Evolutionary conservation across 805 yeast genomes (phyloP), one percentile per base, ranked within the genome.

Genomic region (Wickerhamiella australiensis): DNA sequence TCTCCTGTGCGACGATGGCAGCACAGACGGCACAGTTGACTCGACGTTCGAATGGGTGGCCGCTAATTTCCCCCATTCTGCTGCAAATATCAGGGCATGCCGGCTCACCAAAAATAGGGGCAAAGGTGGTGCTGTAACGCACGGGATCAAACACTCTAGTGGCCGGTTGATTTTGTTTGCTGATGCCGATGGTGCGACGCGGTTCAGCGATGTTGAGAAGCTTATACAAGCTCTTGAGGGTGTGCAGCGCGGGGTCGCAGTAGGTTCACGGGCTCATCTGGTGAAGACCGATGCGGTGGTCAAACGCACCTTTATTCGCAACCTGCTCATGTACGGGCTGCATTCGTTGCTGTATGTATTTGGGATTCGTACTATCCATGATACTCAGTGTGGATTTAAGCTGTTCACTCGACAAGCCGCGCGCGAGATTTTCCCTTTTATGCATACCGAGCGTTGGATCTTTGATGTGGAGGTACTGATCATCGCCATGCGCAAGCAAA

Each of bases 401-500:
- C 68, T 92, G 65, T 92, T 90, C 66, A 85, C 90, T 57, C 75
- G 79, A 53, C 68, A 72, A 7, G 82, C 96, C 0, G 75, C 80
- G 21, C 60, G 58, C 15, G 59, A 59, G 48, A 84, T 92, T 40
- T 86, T 87, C 65, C 96, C 96, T 1, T 79, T 75, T 56, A 76
- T 92, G 83, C 96, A 90, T 64, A 90, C 95, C 9, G 98, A 92
- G 65, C 80, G 97, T 47, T 92, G 98, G 98, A 92, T 92, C 33
- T 92, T 92, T 66, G 98, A 92, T 62, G 96, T 92, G 27, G 98
- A 92, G 68, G 77, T 90, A 13, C 70, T 92, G 56, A 76, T 92
- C 49, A 68, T 92, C 52, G 96, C 88, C 1, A 76, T 78, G 56
- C 71, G 84, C 54, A 85, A 85, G 62, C 58, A 66, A 0, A 79